Evolutionary conservation across 2,329 filamentous ascomycete genomes (phyloP).

Genomic region (Talaromyces sp.): DNA sequence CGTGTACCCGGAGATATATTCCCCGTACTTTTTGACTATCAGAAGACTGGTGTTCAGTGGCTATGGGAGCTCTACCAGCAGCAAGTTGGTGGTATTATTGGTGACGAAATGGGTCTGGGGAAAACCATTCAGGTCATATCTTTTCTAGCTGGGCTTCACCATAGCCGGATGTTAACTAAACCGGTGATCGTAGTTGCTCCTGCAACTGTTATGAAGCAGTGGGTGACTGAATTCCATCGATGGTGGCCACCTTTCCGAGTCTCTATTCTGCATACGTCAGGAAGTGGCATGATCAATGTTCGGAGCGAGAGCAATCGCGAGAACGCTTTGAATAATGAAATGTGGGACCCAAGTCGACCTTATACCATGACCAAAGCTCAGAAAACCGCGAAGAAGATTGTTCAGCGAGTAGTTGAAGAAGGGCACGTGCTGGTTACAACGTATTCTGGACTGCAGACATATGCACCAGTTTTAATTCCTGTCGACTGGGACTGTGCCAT

Average conservation of each 20-base stretch:
- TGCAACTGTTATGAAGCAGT: constrained; percentile 91
- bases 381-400: constrained; percentile 70
- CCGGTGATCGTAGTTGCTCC: constrained; percentile 90
- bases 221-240: constrained; percentile 96
- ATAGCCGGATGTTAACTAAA: constrained; percentile 76
- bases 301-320: constrained; percentile 57
- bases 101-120: constrained; percentile 97
- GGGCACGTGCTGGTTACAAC: constrained; percentile 95
- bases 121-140: constrained; percentile 82
- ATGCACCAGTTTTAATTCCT: constrained; percentile 73
- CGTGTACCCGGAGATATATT: constrained; percentile 88
- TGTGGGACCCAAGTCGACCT: constrained; percentile 41
- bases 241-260: constrained; percentile 99
- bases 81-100: constrained; percentile 86
- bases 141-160: constrained; percentile 84
- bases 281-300: constrained; percentile 90
- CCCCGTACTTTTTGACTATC: constrained; percentile 89
- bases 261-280: constrained; percentile 89
- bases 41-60: constrained; percentile 96
- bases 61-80: constrained; percentile 87
- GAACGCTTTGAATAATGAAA: constrained; percentile 56
- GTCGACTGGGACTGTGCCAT: constrained; percentile 91
- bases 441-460: constrained; percentile 91
- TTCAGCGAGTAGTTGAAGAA: constrained; percentile 73
- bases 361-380: constrained; percentile 48